Base-by-base conservation (phyloP, 352 stramenopile species). In the Phytopythium delawarense region DNA sequence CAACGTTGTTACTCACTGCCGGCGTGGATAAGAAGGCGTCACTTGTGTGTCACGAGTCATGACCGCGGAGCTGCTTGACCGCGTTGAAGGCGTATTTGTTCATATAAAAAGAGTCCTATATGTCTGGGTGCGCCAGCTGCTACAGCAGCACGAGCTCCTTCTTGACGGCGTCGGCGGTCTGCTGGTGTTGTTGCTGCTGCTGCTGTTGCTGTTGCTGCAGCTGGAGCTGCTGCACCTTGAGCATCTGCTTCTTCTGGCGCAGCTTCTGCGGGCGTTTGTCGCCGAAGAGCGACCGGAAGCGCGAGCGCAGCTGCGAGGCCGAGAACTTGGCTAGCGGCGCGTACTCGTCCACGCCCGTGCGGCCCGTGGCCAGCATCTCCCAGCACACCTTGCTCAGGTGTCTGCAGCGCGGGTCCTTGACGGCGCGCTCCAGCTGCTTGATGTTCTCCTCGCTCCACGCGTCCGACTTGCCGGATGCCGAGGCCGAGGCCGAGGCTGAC, bases 381-480 rank as follows among this genome's bases (percentile, higher is more conserved):
- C 82, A 92, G 67, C 81, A 89, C 42, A 87, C 81, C 59, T 92
- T 92, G 51, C 76, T 85, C 61, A 88, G 58, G 63, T 89, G 79
- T 34, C 82, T 78, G 61, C 82, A 91, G 44, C 82, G 79, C 53
- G 82, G 77, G 55, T 91, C 82, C 59, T 88, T 84, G 7, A 87
- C 81, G 18, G 81, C 82, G 34, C 85, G 74, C 61, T 87, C 78
- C 32, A 91, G 67, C 63, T 88, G 76, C 48, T 71, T 75, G 61
- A 89, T 88, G 59, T 89, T 87, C 21, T 88, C 79, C 40, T 85
- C 67, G 55, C 76, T 87, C 82, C 82, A 91, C 50, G 77, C 74
- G 52, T 84, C 79, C 57, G 79, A 81, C 65, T 87, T 84, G 60
- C 69, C 63, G 6, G 75, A 63, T 5, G 61, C 75, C 44, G 61